Evolutionary conservation across 2,329 filamentous ascomycete species (phyloP), one percentile per base, ranked within the genome.

Genomic region (Colletotrichum zoysiae): DNA sequence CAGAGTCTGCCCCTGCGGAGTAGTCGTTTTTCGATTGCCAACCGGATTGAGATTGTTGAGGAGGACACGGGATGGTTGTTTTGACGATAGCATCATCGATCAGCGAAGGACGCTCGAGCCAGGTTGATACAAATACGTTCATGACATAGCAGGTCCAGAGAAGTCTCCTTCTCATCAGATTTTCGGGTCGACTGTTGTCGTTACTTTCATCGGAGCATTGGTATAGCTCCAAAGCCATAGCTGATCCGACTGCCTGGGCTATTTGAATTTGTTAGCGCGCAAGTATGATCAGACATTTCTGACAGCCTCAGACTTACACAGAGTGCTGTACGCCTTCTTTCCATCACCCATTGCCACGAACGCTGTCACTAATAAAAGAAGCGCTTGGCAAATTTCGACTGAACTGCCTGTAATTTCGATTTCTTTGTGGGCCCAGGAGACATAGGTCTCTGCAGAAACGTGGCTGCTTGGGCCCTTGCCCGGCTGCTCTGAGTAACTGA

Each of bases 121-220:
- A 71, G 9, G 68, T 63, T 14, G 68, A 63, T 5, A 71, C 65
- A 26, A 63, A 68, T 1, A 51, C 51, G 35, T 71, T 71, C 16
- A 71, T 62, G 9, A 71, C 30, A 35, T 71, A 71, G 35, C 64
- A 67, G 12, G 65, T 71, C 64, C 68, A 71, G 30, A 71, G 67
- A 5, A 71, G 33, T 12, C 58, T 18, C n/a, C n/a, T 68, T 46
- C 35, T 58, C 12, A 20, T 35, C 20, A 58, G 48, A 16, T 51
- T 35, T 20, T 64, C 59, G 3, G 40, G 20, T 8, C 11, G 26
- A 26, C 14, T 56, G n/a, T 46, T 57, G 1, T 44, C 35, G 2
- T 44, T 26, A n/a, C 35, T 26, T 18, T 61, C 23, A 8, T 64
- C 66, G 4, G 51, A 33, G 23, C 48, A 50, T 16, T 59, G 30